These are phyloP conservation scores for Claviceps lovelessii DNA, from an alignment of 2,329 filamentous ascomycete genomes.

Conservation along the genomic window DNA sequence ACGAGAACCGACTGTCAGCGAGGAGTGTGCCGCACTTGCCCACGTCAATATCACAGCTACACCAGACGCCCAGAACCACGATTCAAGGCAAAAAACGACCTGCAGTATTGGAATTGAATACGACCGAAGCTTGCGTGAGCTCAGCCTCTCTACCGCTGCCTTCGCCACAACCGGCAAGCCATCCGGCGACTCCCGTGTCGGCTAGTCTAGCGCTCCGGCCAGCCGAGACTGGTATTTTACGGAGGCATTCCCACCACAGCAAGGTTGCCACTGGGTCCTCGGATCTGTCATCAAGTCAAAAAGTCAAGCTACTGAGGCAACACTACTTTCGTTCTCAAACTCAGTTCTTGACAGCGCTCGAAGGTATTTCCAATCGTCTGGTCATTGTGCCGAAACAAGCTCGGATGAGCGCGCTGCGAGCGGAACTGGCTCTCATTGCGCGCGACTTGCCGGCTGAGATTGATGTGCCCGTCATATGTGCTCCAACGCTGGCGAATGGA, in stretches of 20 bases:
- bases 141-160: constrained; percentile 54
- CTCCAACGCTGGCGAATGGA: constrained; percentile 58
- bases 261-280: constrained; percentile 43
- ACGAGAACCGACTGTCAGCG: constrained; percentile 15
- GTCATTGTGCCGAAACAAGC: constrained; percentile 71
- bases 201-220: constrained; percentile 33
- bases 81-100: constrained; percentile 26
- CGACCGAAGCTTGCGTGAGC: constrained; percentile 48
- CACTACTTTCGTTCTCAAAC: constrained; percentile 76
- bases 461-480: constrained; percentile 70
- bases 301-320: constrained; percentile 57
- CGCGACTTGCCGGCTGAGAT: constrained; percentile 73
- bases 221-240: constrained; percentile 30
- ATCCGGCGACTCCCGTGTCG: constrained; percentile 44
- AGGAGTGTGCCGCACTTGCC: constrained; percentile 12
- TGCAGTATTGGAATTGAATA: constrained; percentile 36
- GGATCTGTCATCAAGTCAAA: constrained; percentile 51
- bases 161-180: constrained; percentile 35
- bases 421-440: constrained; percentile 66
- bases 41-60: constrained; percentile 11
- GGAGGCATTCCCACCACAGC: constrained; percentile 47
- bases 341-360: constrained; percentile 64
- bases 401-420: constrained; percentile 64
- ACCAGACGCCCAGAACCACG: constrained; percentile 18
- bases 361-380: constrained; percentile 73